phyloP scores from a whole-genome alignment of 2,329 filamentous ascomycete genomes.

The Stachybotrys chartarum region DNA sequence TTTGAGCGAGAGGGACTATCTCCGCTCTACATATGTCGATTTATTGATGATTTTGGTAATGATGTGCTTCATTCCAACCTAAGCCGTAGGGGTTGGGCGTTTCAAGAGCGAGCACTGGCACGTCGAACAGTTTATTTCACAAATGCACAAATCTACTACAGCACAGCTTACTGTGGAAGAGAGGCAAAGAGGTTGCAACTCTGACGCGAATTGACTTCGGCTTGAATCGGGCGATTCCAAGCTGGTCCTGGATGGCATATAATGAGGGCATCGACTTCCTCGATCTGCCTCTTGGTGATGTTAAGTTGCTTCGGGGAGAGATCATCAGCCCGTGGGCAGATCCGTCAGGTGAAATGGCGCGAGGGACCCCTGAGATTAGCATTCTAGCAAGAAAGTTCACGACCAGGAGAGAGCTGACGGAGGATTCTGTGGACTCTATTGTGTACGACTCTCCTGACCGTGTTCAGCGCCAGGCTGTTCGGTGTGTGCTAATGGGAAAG shows the following conservation, averaged over 20 bases:
- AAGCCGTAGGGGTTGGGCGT: background rate
- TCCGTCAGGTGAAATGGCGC: background rate
- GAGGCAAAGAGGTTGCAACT: background rate
- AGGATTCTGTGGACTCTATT: background rate
- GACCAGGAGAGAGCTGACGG: background rate
- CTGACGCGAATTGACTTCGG: background rate
- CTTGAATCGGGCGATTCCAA: background rate
- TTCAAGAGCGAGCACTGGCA: background rate
- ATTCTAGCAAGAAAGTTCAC: background rate
- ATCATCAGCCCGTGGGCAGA: background rate
- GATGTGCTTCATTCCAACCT: background rate
- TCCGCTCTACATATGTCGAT: background rate
- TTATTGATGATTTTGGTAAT: background rate
- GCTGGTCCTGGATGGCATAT: constrained; percentile 1
- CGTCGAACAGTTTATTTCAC: background rate
- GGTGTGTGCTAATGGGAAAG: background rate
- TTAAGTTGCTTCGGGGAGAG: background rate
- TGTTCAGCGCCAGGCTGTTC: background rate
- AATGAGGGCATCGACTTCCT: background rate
- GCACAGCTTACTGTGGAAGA: background rate
- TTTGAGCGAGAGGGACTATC: background rate
- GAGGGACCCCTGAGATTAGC: background rate
- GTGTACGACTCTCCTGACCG: background rate
- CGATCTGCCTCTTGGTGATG: background rate
- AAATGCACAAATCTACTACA: background rate